Percentiles rank a stretch among this genome's conserved stretches.
Evolutionary conservation across 169 alveolate species (phyloP).

Genomic region (Fabrea salina): DNA sequence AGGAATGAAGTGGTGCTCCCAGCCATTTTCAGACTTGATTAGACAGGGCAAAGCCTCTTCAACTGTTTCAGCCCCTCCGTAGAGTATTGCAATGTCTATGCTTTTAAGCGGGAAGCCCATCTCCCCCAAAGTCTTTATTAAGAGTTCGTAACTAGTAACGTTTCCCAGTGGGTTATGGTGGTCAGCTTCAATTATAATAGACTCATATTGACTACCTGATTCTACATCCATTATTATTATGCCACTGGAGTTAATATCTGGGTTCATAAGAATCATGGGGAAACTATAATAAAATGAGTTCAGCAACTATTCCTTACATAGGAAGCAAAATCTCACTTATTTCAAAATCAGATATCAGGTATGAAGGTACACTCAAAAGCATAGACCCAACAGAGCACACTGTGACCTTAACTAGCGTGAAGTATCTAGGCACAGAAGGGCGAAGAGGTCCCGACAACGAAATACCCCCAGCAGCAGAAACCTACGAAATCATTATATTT

Average conservation of each 20-base stretch:
- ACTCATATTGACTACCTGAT: no score
- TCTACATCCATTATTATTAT: no score
- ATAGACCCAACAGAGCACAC: constrained; percentile 43
- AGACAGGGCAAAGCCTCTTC: not conserved
- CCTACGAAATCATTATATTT: constrained; percentile 37
- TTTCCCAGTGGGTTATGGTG: no score
- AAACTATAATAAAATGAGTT: no score
- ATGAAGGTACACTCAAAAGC: constrained; percentile 41
- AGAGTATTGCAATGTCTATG: not conserved
- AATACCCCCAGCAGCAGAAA: constrained; percentile 38
- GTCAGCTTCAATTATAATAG: no score
- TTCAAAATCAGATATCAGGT: constrained; percentile 36
- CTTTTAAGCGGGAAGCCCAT: constrained; percentile 7
- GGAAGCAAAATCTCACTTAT: constrained; percentile 39
- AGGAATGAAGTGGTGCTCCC: constrained; percentile 25
- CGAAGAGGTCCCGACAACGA: constrained; percentile 33
- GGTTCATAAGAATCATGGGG: no score
- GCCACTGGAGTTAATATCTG: no score
- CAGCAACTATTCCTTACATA: constrained; percentile 32
- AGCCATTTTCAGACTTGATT: not conserved
- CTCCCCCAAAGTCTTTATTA: no score
- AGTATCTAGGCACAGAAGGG: constrained; percentile 41
- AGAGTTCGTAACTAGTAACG: no score
- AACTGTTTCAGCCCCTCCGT: not conserved
- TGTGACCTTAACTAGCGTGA: constrained; percentile 34